Percentiles rank a stretch among this genome's conserved stretches.
Evolutionary conservation across 345 rosid species (phyloP).

Genomic region (Excoecaria cochinchinensis): DNA sequence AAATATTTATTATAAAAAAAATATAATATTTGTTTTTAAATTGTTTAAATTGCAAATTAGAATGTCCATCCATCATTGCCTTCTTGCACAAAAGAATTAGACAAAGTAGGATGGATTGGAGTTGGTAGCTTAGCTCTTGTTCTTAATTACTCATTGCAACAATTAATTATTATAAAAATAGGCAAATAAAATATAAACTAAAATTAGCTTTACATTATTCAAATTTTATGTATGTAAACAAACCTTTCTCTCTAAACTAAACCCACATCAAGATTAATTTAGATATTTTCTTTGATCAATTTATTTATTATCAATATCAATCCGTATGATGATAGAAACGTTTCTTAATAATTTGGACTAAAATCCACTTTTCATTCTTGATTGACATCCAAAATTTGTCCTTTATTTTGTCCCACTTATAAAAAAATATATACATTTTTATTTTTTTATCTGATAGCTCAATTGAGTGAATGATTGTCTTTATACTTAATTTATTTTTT

Average conservation of each 20-base stretch:
- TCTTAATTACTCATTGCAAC: background rate
- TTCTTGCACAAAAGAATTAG: background rate
- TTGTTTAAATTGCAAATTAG: background rate
- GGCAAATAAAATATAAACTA: background rate
- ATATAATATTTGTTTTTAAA: background rate
- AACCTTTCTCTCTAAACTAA: background rate
- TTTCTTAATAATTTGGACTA: background rate
- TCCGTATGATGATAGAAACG: background rate
- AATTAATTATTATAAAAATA: background rate
- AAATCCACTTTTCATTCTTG: background rate
- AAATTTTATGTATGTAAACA: no score
- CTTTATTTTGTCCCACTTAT: background rate
- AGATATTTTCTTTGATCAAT: background rate
- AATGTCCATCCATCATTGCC: background rate
- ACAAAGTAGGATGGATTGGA: background rate
- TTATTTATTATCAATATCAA: background rate
- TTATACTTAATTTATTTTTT: no score
- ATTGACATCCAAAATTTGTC: background rate
- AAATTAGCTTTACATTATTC: background rate
- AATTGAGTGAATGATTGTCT: no score
- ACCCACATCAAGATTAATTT: background rate
- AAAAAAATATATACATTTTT: background rate
- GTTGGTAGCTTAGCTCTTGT: background rate
- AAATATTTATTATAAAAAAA: background rate
- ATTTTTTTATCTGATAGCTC: no score